Percentiles rank a stretch among this genome's conserved stretches.
phyloP scores from a whole-genome alignment of 139 green algal species.

The Chlamydomonas sphaeroides region DNA sequence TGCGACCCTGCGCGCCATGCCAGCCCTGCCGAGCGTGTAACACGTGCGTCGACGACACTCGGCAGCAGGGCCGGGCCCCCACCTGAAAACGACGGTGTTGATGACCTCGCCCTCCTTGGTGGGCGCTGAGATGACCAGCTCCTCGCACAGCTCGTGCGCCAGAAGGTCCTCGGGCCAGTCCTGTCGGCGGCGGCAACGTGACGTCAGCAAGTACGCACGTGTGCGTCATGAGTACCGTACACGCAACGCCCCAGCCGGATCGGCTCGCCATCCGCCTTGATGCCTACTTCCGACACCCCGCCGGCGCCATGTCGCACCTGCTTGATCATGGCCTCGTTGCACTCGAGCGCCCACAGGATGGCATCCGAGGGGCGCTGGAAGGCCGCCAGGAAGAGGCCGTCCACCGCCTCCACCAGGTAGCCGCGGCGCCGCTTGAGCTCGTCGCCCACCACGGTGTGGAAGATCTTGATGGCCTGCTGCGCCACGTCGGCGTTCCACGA shows the following conservation, averaged over 20 bases:
- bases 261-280: too few species aligned
- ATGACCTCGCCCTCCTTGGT: constrained; percentile 46
- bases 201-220: too few species aligned
- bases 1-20: too few species aligned
- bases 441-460: constrained; percentile 49
- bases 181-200: too few species aligned
- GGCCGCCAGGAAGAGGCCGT: constrained; percentile 57
- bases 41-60: too few species aligned
- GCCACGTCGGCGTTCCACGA: constrained; percentile 52
- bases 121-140: constrained; percentile 41
- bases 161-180: constrained; percentile 53
- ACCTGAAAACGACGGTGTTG: constrained; percentile 52
- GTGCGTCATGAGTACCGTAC: too few species aligned
- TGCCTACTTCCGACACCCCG: too few species aligned
- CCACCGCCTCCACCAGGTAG: constrained; percentile 54
- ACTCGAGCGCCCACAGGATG: constrained; percentile 55
- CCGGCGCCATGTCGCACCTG: constrained; percentile 11
- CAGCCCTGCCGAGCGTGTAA: too few species aligned
- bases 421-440: constrained; percentile 26
- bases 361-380: constrained; percentile 48
- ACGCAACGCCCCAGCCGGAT: too few species aligned
- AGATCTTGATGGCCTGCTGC: constrained; percentile 47
- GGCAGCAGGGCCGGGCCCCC: too few species aligned
- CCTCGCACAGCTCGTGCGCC: constrained; percentile 54
- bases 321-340: constrained; percentile 53